Percentiles rank a stretch among this genome's conserved stretches.
Evolutionary conservation across 1,284 basidiomycete species (phyloP).

Genomic region (Naganishia liquefaciens): DNA sequence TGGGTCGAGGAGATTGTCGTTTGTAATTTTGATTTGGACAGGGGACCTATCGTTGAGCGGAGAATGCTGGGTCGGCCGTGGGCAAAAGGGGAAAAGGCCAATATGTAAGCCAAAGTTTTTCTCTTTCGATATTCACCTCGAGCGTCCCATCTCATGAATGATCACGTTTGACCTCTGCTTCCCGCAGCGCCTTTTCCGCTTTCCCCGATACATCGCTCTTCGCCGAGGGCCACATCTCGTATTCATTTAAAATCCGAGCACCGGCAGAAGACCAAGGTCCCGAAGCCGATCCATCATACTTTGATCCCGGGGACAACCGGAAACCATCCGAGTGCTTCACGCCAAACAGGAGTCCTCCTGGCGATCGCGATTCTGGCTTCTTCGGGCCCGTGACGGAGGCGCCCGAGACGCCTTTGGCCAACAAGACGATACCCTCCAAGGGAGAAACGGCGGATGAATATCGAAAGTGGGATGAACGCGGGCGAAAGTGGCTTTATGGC

Average conservation of each 20-base stretch:
- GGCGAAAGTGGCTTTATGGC: slow-evolving; percentile 65
- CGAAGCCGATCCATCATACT: slow-evolving; percentile 2
- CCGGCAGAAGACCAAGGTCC: slow-evolving; percentile 46
- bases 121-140: not conserved
- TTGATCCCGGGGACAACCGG: slow-evolving; percentile 41
- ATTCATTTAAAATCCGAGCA: slow-evolving; percentile 60
- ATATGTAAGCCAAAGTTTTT: slow-evolving; percentile 66
- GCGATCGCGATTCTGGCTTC: slow-evolving; percentile 28
- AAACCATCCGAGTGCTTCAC: slow-evolving; percentile 38
- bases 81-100: slow-evolving; percentile 72
- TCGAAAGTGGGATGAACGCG: slow-evolving; percentile 48
- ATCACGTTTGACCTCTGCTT: slow-evolving; percentile 9
- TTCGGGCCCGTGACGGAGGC: slow-evolving; percentile 37
- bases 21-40: slow-evolving; percentile 84
- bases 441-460: slow-evolving; percentile 51
- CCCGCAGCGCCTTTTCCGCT: slow-evolving; percentile 79
- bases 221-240: slow-evolving; percentile 57
- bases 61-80: slow-evolving; percentile 64
- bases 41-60: slow-evolving; percentile 77
- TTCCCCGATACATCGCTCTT: slow-evolving; percentile 88
- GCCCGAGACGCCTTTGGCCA: slow-evolving; percentile 28
- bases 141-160: not conserved
- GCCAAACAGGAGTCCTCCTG: not conserved
- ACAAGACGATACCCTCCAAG: slow-evolving; percentile 29
- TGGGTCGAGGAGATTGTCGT: slow-evolving; percentile 80